A percentile compares a stretch with the other conserved stretches of the same genome.
Evolutionary conservation across 192 early-diverging fungal genomes (phyloP).

Genomic region (Rhizophagus prolifer): DNA sequence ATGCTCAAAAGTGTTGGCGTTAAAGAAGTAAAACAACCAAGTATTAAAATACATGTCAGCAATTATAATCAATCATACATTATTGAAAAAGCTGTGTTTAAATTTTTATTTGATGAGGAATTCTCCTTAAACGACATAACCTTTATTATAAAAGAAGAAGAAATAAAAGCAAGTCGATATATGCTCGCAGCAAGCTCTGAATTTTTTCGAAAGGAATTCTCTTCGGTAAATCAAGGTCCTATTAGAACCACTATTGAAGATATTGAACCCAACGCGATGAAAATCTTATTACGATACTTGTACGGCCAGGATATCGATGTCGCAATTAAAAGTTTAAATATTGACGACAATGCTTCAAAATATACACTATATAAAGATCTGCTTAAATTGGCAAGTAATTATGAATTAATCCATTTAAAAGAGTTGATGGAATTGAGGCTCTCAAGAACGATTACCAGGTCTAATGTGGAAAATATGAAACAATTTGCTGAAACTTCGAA

Average conservation of each 20-base stretch:
- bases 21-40: neutral
- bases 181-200: neutral
- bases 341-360: too few relatives aligned
- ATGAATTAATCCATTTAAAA: slow-evolving; percentile 2
- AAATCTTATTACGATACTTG: slow-evolving; percentile 2
- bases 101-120: neutral
- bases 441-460: neutral
- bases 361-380: neutral
- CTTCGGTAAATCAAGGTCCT: neutral
- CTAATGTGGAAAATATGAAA: neutral
- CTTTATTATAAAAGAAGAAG: slow-evolving; percentile 1
- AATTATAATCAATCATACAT: neutral
- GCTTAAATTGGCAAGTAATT: neutral
- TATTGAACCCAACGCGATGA: neutral
- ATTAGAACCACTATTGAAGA: neutral
- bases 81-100: neutral
- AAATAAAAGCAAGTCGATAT: slow-evolving; percentile 9
- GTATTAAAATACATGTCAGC: neutral
- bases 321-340: neutral
- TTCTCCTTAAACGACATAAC: neutral
- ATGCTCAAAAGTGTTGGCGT: slow-evolving; percentile 4
- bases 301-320: slow-evolving; percentile 11
- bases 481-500: neutral
- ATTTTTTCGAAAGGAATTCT: too few relatives aligned
- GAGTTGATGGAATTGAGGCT: neutral